These are phyloP conservation scores for Lomentospora prolificans DNA, from an alignment of 2,329 filamentous ascomycete species.

Conservation along the genomic window DNA sequence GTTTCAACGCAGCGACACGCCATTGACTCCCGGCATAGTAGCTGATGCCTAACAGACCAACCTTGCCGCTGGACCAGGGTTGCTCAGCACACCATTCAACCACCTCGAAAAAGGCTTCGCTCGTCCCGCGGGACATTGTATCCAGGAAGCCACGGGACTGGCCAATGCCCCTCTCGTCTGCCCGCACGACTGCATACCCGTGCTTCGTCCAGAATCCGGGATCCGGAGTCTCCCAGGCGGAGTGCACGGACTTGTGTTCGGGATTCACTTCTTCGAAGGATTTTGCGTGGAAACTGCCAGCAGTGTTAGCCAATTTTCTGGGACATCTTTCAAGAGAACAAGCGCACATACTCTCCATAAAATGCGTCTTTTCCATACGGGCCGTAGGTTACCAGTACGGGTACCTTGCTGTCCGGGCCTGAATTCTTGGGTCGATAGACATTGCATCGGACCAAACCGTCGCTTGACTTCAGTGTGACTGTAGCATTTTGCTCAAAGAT, in stretches of 20 bases:
- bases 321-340: no score
- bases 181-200: constrained; percentile 45
- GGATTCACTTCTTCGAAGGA: constrained; percentile 40
- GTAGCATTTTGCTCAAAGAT: constrained; percentile 28
- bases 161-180: constrained; percentile 37
- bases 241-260: constrained; percentile 41
- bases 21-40: constrained; percentile 36
- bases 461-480: constrained; percentile 19
- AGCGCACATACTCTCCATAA: constrained; percentile 40
- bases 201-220: constrained; percentile 44
- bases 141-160: constrained; percentile 37
- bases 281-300: constrained; percentile 24
- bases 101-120: constrained; percentile 34
- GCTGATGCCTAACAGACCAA: constrained; percentile 34
- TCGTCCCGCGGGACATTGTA: constrained; percentile 37
- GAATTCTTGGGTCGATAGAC: constrained; percentile 26
- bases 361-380: constrained; percentile 66
- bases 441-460: constrained; percentile 25
- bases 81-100: constrained; percentile 39
- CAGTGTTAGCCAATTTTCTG: no score
- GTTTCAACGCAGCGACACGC: constrained; percentile 33
- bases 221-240: constrained; percentile 50
- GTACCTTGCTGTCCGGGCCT: constrained; percentile 21
- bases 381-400: constrained; percentile 61
- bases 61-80: constrained; percentile 34